Evolutionary conservation across 164 flowering plant species (phyloP).

Genomic region (Tetracentron sinense): DNA sequence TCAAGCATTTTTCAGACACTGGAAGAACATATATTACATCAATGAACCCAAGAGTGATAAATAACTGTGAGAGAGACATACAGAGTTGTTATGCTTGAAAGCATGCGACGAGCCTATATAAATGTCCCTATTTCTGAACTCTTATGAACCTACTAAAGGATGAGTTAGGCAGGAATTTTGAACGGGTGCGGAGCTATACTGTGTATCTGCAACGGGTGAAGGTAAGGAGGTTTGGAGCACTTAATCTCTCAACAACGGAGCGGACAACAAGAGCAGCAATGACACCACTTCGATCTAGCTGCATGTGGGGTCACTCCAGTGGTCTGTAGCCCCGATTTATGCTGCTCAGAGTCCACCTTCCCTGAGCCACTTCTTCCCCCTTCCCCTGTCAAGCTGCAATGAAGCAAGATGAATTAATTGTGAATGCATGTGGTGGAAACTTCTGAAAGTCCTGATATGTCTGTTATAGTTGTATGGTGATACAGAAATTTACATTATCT

Average conservation of each 20-base stretch:
- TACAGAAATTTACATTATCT: no score
- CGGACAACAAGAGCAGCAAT: conserved; percentile 45
- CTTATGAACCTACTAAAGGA: no score
- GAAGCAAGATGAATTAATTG: not conserved
- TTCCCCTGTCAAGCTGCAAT: conserved; percentile 34
- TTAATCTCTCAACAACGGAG: conserved; percentile 26
- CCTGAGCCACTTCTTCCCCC: conserved; percentile 27
- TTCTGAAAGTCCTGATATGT: not conserved
- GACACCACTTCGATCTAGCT: conserved; percentile 25
- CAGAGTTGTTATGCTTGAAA: no score
- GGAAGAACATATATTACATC: no score
- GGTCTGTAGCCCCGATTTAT: not conserved
- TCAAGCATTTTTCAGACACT: no score
- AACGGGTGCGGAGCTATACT: no score
- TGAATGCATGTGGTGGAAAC: not conserved
- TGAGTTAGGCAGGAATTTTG: not conserved
- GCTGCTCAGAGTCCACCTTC: not conserved
- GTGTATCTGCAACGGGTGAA: not conserved
- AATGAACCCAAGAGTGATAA: no score
- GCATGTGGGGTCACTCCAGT: not conserved
- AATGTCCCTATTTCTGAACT: no score
- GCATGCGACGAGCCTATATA: no score
- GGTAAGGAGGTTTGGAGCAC: not conserved
- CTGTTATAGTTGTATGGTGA: not conserved
- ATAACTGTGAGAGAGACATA: no score